These are phyloP conservation scores for Luffa acutangula DNA, from an alignment of 306 rosid species.

Conservation along the genomic window DNA sequence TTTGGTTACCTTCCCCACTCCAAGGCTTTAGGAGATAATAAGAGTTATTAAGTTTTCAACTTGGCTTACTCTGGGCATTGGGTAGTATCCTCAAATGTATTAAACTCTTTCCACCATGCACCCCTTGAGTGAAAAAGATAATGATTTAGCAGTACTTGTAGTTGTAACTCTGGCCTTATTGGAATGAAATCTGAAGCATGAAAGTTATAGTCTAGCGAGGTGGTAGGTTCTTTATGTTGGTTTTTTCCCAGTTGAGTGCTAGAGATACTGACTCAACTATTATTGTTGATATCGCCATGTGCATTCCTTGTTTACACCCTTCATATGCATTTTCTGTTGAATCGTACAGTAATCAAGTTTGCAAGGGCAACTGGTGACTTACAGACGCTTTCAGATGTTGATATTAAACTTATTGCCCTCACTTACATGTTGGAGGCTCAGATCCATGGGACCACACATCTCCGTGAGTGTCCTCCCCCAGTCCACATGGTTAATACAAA, in stretches of 20 bases:
- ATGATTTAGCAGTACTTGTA: not conserved
- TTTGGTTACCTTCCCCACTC: too few relatives aligned
- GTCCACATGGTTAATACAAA: constrained; percentile 52
- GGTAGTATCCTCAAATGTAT: not conserved
- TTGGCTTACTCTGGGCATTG: not conserved
- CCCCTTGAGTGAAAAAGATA: not conserved
- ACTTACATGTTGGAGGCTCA: constrained; percentile 72
- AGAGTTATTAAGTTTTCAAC: not conserved
- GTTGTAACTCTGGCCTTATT: not conserved
- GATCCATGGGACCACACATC: constrained; percentile 60
- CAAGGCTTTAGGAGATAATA: not conserved
- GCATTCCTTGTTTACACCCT: not conserved
- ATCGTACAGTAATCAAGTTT: constrained; percentile 56
- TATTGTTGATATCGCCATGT: not conserved
- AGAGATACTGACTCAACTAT: not conserved
- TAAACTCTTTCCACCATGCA: not conserved
- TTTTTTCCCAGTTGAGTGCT: not conserved
- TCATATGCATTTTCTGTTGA: constrained; percentile 8
- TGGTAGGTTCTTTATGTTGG: not conserved
- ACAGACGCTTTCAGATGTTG: constrained; percentile 91
- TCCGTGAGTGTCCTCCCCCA: constrained; percentile 70
- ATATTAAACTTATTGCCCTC: constrained; percentile 69
- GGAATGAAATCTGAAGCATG: not conserved
- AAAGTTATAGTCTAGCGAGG: not conserved
- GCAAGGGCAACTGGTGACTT: constrained; percentile 87